Conservation (phyloP, 768 basidiomycete genomes). For the Xerocomellus chrysenteron region DNA sequence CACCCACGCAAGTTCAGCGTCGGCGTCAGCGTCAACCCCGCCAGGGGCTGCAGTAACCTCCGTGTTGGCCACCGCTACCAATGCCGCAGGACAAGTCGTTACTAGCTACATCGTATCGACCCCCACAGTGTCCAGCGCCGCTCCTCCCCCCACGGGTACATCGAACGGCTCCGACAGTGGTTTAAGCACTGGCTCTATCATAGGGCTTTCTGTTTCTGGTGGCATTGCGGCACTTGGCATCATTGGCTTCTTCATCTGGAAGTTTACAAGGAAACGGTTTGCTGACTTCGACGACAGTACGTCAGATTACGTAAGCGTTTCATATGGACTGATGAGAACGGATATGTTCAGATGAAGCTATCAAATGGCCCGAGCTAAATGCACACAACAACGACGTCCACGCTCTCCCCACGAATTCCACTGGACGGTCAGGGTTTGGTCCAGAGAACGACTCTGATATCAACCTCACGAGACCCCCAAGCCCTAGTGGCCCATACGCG, state of each 20-base stretch:
- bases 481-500: conserved; percentile 46
- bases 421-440: conserved; percentile 68
- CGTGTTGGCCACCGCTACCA: conserved; percentile 23
- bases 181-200: conserved; percentile 68
- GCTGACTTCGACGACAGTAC: conserved; percentile 75
- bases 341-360: conserved; percentile 61
- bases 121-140: conserved; percentile 23
- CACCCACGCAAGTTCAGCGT: conserved; percentile 3
- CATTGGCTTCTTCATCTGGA: conserved; percentile 79
- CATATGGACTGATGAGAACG: conserved; percentile 1
- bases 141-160: conserved; percentile 24
- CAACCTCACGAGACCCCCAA: conserved; percentile 53
- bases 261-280: conserved; percentile 78
- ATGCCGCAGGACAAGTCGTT: conserved; percentile 29
- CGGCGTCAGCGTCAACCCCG: neutral
- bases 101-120: conserved; percentile 22
- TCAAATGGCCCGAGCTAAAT: conserved; percentile 91
- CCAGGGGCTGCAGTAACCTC: neutral
- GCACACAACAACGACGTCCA: conserved; percentile 56
- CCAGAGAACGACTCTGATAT: conserved; percentile 59
- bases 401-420: conserved; percentile 65
- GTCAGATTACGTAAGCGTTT: conserved; percentile 32
- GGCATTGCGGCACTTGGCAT: conserved; percentile 73
- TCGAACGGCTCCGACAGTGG: conserved; percentile 26
- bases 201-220: conserved; percentile 80